Evolutionary conservation across 2,329 filamentous ascomycete genomes (phyloP).

Genomic region (Stachybotrys chartarum): DNA sequence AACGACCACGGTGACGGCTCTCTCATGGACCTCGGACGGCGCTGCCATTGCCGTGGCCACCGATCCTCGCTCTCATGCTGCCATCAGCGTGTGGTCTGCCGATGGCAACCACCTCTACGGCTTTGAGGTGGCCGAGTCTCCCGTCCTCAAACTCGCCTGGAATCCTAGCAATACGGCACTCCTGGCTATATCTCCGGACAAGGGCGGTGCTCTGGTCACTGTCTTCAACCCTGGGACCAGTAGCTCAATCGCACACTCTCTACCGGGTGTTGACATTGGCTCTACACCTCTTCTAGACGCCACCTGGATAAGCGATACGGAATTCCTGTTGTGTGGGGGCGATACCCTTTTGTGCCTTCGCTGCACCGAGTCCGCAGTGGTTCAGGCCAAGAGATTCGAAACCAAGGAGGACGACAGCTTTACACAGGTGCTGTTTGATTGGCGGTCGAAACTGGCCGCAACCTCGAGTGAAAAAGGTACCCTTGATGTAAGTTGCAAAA

Average conservation of each 20-base stretch:
- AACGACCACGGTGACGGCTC: slow-evolving; percentile 47
- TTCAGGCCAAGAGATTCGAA: slow-evolving; percentile 40
- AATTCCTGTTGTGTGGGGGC: slow-evolving; percentile 54
- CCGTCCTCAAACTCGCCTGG: slow-evolving; percentile 56
- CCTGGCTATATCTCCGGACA: slow-evolving; percentile 49
- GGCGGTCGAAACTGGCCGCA: slow-evolving; percentile 43
- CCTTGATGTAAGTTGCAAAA: slow-evolving; percentile 44
- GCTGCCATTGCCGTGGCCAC: slow-evolving; percentile 50
- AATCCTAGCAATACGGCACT: slow-evolving; percentile 48
- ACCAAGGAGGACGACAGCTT: slow-evolving; percentile 47
- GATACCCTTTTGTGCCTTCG: slow-evolving; percentile 43
- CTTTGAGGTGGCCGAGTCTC: slow-evolving; percentile 52
- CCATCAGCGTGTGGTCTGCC: slow-evolving; percentile 48
- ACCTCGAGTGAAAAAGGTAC: slow-evolving; percentile 53
- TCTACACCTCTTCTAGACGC: slow-evolving; percentile 53
- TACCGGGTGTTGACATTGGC: slow-evolving; percentile 43
- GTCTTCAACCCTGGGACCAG: slow-evolving; percentile 39
- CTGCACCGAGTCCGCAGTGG: slow-evolving; percentile 39
- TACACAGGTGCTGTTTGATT: slow-evolving; percentile 49
- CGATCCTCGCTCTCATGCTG: slow-evolving; percentile 42
- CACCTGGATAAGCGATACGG: slow-evolving; percentile 50
- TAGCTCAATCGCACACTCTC: slow-evolving; percentile 38
- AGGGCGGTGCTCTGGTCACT: slow-evolving; percentile 46
- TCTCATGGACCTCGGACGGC: slow-evolving; percentile 55
- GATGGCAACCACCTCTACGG: slow-evolving; percentile 45